phyloP scores from a whole-genome alignment of 2,329 filamentous ascomycete genomes.

The Monosporascus ibericus region DNA sequence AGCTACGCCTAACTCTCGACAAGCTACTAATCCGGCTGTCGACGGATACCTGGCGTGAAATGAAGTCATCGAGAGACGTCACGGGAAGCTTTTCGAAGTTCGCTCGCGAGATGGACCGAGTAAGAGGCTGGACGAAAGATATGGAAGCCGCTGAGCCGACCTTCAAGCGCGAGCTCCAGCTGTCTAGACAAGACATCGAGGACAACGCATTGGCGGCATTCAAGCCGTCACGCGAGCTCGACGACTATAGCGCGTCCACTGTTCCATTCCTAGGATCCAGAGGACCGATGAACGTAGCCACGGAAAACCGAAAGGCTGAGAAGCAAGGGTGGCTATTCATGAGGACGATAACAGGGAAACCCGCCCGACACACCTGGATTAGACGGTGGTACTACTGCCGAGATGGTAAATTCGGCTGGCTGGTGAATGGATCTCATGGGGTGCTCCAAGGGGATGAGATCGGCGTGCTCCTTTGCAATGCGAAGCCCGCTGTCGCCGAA shows the following conservation, averaged over 20 bases:
- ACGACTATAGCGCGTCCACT: conserved; percentile 85
- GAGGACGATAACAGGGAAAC: conserved; percentile 76
- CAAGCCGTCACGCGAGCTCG: conserved; percentile 83
- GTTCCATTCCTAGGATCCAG: conserved; percentile 77
- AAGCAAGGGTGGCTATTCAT: conserved; percentile 96
- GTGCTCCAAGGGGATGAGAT: conserved; percentile 96
- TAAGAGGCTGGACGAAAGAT: conserved; percentile 87
- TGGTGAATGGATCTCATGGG: conserved; percentile 76
- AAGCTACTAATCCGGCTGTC: conserved; percentile 80
- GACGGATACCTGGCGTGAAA: conserved; percentile 81
- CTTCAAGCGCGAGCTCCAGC: conserved; percentile 75
- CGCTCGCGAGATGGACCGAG: conserved; percentile 78
- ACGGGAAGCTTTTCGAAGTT: conserved; percentile 60
- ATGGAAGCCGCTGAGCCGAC: conserved; percentile 85
- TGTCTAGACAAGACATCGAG: conserved; percentile 75
- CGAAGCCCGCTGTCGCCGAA: conserved; percentile 84
- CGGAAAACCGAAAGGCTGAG: conserved; percentile 53
- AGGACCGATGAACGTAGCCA: conserved; percentile 59
- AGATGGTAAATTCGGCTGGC: conserved; percentile 91
- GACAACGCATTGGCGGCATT: conserved; percentile 64
- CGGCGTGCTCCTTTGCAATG: conserved; percentile 87
- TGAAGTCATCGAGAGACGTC: conserved; percentile 65
- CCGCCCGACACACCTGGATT: conserved; percentile 82
- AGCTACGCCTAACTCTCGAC: conserved; percentile 78
- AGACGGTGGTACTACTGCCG: conserved; percentile 94